Conservation (phyloP, 306 rosid species). For the Cicer pinnatifidum region DNA sequence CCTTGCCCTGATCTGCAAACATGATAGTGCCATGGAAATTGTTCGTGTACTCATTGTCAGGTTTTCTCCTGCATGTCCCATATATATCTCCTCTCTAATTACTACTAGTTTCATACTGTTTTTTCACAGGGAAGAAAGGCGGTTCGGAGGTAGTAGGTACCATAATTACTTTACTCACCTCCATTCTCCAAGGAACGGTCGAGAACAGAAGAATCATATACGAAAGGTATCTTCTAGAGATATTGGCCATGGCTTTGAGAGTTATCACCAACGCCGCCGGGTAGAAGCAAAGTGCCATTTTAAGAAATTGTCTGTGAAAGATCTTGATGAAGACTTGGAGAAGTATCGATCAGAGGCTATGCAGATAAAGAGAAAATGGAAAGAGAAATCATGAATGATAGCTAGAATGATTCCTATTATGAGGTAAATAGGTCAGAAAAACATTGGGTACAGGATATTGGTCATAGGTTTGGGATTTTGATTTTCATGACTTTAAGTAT, state of each 20-base stretch:
- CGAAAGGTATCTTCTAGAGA: slow-evolving; percentile 46
- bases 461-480: slow-evolving; percentile 4
- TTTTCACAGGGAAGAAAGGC: slow-evolving; percentile 43
- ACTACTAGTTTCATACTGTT: slow-evolving; percentile 7
- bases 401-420: slow-evolving; percentile 12
- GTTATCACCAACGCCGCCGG: slow-evolving; percentile 23
- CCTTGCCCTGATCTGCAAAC: slow-evolving; percentile 5
- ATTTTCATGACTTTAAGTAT: neutral
- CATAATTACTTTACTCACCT: slow-evolving; percentile 7
- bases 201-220: slow-evolving; percentile 29
- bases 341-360: slow-evolving; percentile 51
- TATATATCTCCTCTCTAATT: neutral
- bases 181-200: slow-evolving; percentile 34
- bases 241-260: slow-evolving; percentile 54
- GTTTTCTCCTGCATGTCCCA: neutral
- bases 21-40: slow-evolving; percentile 17
- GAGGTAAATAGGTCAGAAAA: slow-evolving; percentile 34
- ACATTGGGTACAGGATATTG: neutral
- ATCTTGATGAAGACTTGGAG: slow-evolving; percentile 75
- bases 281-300: slow-evolving; percentile 29
- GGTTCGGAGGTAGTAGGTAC: slow-evolving; percentile 39
- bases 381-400: slow-evolving; percentile 22
- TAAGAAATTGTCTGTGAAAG: slow-evolving; percentile 49
- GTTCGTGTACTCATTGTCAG: slow-evolving; percentile 14
- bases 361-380: slow-evolving; percentile 28